Conservation (phyloP, 345 rosid species). For the Odontarrhena argentea region DNA sequence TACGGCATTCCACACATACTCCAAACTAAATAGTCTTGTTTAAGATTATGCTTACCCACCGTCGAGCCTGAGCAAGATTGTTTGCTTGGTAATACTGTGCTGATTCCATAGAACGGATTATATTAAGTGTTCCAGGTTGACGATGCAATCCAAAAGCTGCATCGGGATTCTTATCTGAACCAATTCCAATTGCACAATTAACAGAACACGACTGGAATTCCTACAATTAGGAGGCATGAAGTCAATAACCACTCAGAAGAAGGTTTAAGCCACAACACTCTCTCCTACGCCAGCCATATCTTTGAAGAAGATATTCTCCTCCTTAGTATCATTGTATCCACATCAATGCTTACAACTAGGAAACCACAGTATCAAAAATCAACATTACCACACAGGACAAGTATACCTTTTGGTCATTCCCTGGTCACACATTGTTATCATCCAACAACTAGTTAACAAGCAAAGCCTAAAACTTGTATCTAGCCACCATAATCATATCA, state of each 20-base stretch:
- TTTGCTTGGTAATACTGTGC: constrained; percentile 71
- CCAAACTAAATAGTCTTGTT: constrained; percentile 18
- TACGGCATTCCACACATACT: neutral
- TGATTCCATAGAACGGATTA: constrained; percentile 94
- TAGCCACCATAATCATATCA: neutral
- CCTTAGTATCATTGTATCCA: neutral
- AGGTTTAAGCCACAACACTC: neutral
- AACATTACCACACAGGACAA: too few species aligned
- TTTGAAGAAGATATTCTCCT: too few species aligned
- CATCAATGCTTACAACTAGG: neutral
- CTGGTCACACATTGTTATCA: neutral
- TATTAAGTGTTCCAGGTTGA: constrained; percentile 47
- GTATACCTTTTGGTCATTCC: neutral
- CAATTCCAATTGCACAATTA: constrained; percentile 56
- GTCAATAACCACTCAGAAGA: neutral
- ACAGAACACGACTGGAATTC: constrained; percentile 64
- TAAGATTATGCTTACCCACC: constrained; percentile 89
- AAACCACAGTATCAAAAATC: too few species aligned
- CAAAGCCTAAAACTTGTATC: neutral
- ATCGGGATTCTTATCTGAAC: constrained; percentile 52
- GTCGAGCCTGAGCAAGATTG: constrained; percentile 70
- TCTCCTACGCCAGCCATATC: too few species aligned
- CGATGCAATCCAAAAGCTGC: constrained; percentile 60
- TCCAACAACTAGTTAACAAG: constrained; percentile 16
- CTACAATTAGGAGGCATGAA: constrained; percentile 40